Evolutionary conservation across 257 asterid genomes (phyloP).

Genomic region (Leonotis leonurus): DNA sequence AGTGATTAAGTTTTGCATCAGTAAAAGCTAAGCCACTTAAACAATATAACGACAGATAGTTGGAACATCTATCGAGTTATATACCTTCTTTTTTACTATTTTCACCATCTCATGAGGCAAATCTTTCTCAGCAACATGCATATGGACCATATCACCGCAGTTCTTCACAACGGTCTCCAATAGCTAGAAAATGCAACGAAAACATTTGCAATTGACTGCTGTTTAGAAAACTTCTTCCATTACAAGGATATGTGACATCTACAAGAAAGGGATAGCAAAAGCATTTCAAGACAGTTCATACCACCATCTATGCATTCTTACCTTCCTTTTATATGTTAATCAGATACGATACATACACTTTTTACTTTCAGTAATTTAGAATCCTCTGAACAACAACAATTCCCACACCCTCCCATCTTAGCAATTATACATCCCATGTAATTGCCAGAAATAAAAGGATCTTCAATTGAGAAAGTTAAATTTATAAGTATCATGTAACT

Average conservation of each 20-base stretch:
- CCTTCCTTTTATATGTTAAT: slow-evolving; percentile 1
- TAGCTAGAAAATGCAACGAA: slow-evolving; percentile 36
- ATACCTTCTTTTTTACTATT: slow-evolving; percentile 37
- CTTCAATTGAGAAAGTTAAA: neutral
- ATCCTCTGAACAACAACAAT: slow-evolving; percentile 5
- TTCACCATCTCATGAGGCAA: too few species aligned
- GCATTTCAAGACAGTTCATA: slow-evolving; percentile 9
- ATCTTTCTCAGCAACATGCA: too few species aligned
- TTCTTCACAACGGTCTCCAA: slow-evolving; percentile 80
- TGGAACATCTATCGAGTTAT: slow-evolving; percentile 1
- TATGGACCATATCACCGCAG: slow-evolving; percentile 67
- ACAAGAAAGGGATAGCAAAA: slow-evolving; percentile 18
- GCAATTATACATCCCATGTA: neutral
- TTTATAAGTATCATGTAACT: neutral
- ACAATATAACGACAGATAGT: slow-evolving; percentile 1
- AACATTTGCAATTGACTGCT: slow-evolving; percentile 13
- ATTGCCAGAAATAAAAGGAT: neutral
- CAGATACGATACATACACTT: neutral
- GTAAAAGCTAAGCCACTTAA: slow-evolving; percentile 11
- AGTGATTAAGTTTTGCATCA: slow-evolving; percentile 4
- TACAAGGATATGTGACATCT: slow-evolving; percentile 18
- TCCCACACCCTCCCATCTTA: neutral
- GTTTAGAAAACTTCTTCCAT: slow-evolving; percentile 12
- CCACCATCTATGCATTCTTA: neutral
- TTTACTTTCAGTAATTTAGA: neutral